A percentile compares a stretch with the other conserved stretches of the same genome.
Evolutionary conservation across 805 yeast genomes (phyloP).

Genomic region (Ogataea nitratoaversa): DNA sequence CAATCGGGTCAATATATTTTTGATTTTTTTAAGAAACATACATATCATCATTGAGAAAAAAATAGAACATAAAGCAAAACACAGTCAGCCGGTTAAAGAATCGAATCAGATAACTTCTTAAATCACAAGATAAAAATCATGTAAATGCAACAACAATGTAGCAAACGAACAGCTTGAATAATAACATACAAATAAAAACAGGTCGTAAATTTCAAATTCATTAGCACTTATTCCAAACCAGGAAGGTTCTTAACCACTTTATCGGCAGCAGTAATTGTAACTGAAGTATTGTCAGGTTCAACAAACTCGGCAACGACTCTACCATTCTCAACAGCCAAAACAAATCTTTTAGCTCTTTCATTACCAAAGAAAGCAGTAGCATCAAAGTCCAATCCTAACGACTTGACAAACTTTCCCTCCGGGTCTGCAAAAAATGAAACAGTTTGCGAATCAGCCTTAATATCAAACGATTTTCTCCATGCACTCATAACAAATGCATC

Average conservation of each 20-base stretch:
- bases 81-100: no score
- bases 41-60: no score
- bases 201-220: not conserved
- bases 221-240: slow-evolving; percentile 17
- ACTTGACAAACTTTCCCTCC: slow-evolving; percentile 63
- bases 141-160: no score
- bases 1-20: no score
- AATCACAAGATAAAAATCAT: no score
- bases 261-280: slow-evolving; percentile 49
- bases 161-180: no score
- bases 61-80: no score
- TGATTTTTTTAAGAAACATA: no score
- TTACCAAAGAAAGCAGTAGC: slow-evolving; percentile 76
- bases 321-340: slow-evolving; percentile 72
- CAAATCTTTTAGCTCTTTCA: slow-evolving; percentile 69
- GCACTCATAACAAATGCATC: slow-evolving; percentile 84
- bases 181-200: no score
- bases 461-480: slow-evolving; percentile 54
- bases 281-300: slow-evolving; percentile 78
- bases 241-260: slow-evolving; percentile 35
- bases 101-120: no score
- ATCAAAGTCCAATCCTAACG: slow-evolving; percentile 66
- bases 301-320: slow-evolving; percentile 59
- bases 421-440: slow-evolving; percentile 68
- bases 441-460: slow-evolving; percentile 16